phyloP scores from a whole-genome alignment of 23 red algal species.

The Agarophyton chilense region DNA sequence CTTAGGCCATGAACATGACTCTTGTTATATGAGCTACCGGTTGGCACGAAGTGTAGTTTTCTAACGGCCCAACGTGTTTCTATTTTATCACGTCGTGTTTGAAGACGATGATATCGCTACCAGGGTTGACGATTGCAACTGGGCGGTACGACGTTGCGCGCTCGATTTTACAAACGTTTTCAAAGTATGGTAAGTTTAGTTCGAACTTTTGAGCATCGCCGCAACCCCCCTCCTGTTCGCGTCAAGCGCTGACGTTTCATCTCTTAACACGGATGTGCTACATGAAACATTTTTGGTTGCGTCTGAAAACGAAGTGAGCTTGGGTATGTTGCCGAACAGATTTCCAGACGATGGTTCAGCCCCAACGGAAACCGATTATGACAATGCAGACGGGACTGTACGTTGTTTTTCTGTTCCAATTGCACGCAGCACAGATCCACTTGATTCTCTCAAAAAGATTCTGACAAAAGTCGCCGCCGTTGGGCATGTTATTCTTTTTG shows the following conservation, averaged over 20 bases:
- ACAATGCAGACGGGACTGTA: constrained; percentile 75
- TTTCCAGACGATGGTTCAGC: constrained; percentile 73
- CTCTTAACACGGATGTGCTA: not conserved
- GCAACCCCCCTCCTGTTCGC: no score
- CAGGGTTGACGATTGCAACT: constrained; percentile 61
- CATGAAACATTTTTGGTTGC: not conserved
- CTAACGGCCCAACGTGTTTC: not conserved
- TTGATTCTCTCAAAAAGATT: no score
- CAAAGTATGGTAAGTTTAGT: constrained; percentile 62
- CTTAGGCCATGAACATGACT: not conserved
- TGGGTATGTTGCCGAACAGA: constrained; percentile 69
- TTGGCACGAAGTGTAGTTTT: not conserved
- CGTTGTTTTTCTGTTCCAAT: not conserved
- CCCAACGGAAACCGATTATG: constrained; percentile 59
- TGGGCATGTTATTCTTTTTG: not conserved
- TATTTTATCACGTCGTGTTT: not conserved
- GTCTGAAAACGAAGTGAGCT: constrained; percentile 17
- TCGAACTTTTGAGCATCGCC: not conserved
- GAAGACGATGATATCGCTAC: constrained; percentile 63
- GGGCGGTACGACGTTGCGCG: constrained; percentile 64
- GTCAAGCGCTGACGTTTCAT: not conserved
- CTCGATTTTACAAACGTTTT: constrained; percentile 61
- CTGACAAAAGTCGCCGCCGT: not conserved
- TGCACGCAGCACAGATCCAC: no score
- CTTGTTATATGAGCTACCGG: no score